Evolutionary conservation across 1,284 basidiomycete species (phyloP).

Genomic region (Exobasidium rhododendri): DNA sequence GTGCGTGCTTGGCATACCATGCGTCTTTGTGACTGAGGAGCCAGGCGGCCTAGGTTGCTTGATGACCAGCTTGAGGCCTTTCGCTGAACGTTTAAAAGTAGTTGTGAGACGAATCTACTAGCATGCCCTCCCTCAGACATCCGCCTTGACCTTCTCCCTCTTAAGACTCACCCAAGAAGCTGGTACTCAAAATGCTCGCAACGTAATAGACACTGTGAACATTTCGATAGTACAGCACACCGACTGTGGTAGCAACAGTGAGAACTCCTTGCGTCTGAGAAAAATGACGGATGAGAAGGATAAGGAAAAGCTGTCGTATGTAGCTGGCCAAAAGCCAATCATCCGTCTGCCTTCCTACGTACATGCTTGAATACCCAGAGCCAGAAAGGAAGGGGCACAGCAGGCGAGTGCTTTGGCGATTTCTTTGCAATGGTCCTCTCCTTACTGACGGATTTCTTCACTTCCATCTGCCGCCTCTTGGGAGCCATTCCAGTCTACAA

Average conservation of each 20-base stretch:
- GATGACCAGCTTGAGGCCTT: conserved; percentile 21
- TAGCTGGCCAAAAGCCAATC: not conserved
- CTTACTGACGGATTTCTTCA: not conserved
- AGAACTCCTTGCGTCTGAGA: conserved; percentile 16
- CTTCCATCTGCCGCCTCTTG: not conserved
- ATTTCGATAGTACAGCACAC: conserved; percentile 13
- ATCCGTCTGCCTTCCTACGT: not conserved
- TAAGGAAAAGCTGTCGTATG: not conserved
- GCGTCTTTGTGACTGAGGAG: conserved; percentile 17
- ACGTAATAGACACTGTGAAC: conserved; percentile 12
- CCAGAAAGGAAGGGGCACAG: not conserved
- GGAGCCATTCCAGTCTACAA: not conserved
- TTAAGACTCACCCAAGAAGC: conserved; percentile 15
- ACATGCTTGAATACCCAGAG: conserved; percentile 7
- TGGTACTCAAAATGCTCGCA: conserved; percentile 10
- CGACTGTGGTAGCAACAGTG: conserved; percentile 16
- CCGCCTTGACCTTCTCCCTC: too few species aligned
- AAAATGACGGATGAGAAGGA: not conserved
- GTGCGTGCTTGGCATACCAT: conserved; percentile 23
- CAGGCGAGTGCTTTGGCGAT: not conserved
- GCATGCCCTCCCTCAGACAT: conserved; percentile 6
- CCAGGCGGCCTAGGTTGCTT: conserved; percentile 19
- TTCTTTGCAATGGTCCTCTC: not conserved
- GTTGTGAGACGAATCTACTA: not conserved
- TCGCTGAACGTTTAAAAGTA: conserved; percentile 13